phyloP scores from a whole-genome alignment of 495 filamentous ascomycete genomes.

The Penicillium nucicola region DNA sequence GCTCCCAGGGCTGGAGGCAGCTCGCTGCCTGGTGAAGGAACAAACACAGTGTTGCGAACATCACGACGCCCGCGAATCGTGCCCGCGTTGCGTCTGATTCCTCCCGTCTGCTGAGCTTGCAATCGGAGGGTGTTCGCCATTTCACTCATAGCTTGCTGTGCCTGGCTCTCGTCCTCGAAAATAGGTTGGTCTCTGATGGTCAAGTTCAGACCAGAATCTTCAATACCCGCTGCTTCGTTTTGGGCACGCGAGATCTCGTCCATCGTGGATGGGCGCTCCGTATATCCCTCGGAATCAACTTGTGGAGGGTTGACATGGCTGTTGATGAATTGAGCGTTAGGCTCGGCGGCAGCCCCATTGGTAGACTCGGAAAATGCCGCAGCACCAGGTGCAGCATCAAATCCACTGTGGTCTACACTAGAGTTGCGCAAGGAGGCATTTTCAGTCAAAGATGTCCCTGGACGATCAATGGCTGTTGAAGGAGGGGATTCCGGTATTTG shows the following conservation, averaged over 20 bases:
- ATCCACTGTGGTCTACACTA: slow-evolving; percentile 28
- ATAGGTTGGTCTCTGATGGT: slow-evolving; percentile 93
- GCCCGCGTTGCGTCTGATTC: slow-evolving; percentile 60
- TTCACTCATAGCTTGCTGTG: slow-evolving; percentile 82
- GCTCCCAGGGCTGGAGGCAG: slow-evolving; percentile 8
- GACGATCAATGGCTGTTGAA: slow-evolving; percentile 29
- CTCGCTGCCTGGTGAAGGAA: slow-evolving; percentile 50
- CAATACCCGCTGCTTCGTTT: slow-evolving; percentile 66
- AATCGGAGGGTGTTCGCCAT: slow-evolving; percentile 82
- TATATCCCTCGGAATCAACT: slow-evolving; percentile 62
- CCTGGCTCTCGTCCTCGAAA: slow-evolving; percentile 84
- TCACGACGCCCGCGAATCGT: slow-evolving; percentile 87
- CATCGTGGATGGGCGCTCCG: slow-evolving; percentile 60
- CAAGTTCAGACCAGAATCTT: slow-evolving; percentile 78
- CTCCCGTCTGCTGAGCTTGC: slow-evolving; percentile 51
- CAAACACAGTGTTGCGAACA: slow-evolving; percentile 83
- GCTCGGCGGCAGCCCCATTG: slow-evolving; percentile 29
- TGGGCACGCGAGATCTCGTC: slow-evolving; percentile 85
- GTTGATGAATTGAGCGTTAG: slow-evolving; percentile 16
- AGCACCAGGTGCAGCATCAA: slow-evolving; percentile 20
- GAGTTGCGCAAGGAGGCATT: slow-evolving; percentile 30
- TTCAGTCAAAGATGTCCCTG: slow-evolving; percentile 34
- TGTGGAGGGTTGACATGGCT: slow-evolving; percentile 34
- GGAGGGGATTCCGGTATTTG: slow-evolving; percentile 42
- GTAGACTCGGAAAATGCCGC: slow-evolving; percentile 17